phyloP scores from a whole-genome alignment of 139 green algal genomes.

The Deuterostichococcus epilithicus region DNA sequence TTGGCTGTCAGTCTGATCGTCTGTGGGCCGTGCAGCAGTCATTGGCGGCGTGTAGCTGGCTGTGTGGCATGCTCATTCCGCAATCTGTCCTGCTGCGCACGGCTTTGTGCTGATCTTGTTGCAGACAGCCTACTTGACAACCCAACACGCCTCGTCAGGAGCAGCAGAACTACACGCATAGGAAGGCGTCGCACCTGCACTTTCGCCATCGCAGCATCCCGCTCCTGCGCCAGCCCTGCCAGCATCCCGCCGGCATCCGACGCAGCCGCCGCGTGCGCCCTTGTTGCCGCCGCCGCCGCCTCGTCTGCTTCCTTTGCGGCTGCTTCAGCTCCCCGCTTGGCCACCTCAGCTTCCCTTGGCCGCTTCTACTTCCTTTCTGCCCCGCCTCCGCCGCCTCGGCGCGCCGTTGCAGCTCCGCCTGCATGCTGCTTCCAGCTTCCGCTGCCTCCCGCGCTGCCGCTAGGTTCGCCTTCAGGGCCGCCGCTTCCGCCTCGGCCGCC shows the following conservation, averaged over 20 bases:
- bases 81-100: no score
- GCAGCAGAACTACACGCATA: no score
- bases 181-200: neutral
- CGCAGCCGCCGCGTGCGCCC: no score
- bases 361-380: no score
- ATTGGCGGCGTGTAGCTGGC: no score
- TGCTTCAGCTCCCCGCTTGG: neutral
- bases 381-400: neutral
- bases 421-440: neutral
- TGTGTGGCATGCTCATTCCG: no score
- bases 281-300: neutral
- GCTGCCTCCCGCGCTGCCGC: neutral
- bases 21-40: no score
- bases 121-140: no score
- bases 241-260: neutral
- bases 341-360: neutral
- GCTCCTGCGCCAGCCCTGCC: neutral
- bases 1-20: no score
- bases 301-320: neutral
- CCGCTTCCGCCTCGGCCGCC: neutral
- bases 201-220: neutral
- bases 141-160: no score
- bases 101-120: no score
- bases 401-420: neutral
- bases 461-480: neutral